These are phyloP conservation scores for Paracorniculantispora psalliotae DNA, from an alignment of 2,329 filamentous ascomycete genomes.

Conservation along the genomic window DNA sequence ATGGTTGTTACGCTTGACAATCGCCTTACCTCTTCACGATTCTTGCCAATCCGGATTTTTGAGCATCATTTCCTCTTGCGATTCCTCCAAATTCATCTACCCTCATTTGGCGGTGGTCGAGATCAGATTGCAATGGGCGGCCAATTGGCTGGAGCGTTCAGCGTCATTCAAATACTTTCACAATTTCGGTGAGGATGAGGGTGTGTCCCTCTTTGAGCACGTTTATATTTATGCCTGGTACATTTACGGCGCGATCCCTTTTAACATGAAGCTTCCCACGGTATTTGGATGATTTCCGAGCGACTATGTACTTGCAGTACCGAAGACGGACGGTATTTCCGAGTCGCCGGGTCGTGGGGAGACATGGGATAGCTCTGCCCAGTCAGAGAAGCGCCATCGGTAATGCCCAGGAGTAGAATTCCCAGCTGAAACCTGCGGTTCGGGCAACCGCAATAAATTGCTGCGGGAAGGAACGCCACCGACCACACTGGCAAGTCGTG, in stretches of 20 bases:
- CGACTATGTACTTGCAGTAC: conserved; percentile 25
- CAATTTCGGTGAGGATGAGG: conserved; percentile 29
- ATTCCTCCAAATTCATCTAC: conserved; percentile 50
- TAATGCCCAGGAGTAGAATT: conserved; percentile 27
- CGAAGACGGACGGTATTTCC: conserved; percentile 44
- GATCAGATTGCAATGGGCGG: conserved; percentile 49
- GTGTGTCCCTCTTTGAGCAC: conserved; percentile 28
- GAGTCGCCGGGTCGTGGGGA: conserved; percentile 38
- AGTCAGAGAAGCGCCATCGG: conserved; percentile 38
- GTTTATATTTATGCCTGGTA: conserved; percentile 34
- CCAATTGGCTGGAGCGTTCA: conserved; percentile 46
- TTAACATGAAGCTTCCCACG: conserved; percentile 31
- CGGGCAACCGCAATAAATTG: too few species aligned
- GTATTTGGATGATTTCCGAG: conserved; percentile 28
- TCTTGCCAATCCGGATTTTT: conserved; percentile 46
- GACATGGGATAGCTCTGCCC: conserved; percentile 43
- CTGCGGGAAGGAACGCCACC: conserved; percentile 22
- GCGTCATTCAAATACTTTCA: conserved; percentile 35
- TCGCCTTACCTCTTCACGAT: conserved; percentile 33
- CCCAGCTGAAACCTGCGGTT: conserved; percentile 35
- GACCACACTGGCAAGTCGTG: neutral
- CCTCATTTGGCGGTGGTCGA: conserved; percentile 49
- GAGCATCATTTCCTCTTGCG: conserved; percentile 48
- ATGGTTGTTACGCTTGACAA: conserved; percentile 42
- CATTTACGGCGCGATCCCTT: conserved; percentile 32